Conservation (phyloP, 1,139 yeast genomes). For the Keqinozyma sinolaborantium region DNA sequence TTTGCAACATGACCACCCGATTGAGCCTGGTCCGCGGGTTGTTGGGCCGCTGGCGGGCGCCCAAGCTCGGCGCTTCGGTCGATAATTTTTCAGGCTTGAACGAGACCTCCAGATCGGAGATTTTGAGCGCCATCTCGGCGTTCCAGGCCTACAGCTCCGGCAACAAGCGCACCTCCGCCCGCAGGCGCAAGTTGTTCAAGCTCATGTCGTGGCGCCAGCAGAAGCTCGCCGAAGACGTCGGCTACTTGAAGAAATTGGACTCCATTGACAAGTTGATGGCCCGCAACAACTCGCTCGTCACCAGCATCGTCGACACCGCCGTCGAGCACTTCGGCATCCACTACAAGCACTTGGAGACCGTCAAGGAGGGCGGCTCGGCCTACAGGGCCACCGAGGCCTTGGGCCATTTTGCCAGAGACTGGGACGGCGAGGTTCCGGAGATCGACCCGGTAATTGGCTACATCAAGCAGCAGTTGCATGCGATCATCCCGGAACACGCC, state of each 20-base stretch:
- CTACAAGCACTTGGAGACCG: constrained; percentile 32
- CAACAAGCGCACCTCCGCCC: constrained; percentile 40
- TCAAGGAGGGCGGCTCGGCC: constrained; percentile 19
- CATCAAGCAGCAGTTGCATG: constrained; percentile 30
- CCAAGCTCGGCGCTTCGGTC: constrained; percentile 4
- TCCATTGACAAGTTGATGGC: constrained; percentile 41
- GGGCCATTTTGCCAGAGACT: constrained; percentile 74
- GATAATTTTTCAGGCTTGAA: constrained; percentile 13
- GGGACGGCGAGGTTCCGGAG: constrained; percentile 44
- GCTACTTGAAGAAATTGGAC: constrained; percentile 52
- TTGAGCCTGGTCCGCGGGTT: constrained; percentile 9
- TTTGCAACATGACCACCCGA: constrained; percentile 30
- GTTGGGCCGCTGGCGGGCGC: constrained; percentile 2
- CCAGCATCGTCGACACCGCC: constrained; percentile 40
- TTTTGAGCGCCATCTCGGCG: constrained; percentile 50
- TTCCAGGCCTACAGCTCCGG: constrained; percentile 43
- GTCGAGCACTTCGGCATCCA: constrained; percentile 37
- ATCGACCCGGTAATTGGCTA: constrained; percentile 51
- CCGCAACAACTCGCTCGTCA: constrained; percentile 44
- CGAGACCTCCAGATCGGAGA: constrained; percentile 18
- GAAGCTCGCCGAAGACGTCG: constrained; percentile 46
- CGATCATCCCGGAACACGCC: constrained; percentile 20
- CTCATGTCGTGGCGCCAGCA: constrained; percentile 56
- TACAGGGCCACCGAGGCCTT: constrained; percentile 66
- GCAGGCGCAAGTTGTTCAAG: constrained; percentile 43